phyloP scores from a whole-genome alignment of 2,329 filamentous ascomycete species.

The Verruconis gallopava region DNA sequence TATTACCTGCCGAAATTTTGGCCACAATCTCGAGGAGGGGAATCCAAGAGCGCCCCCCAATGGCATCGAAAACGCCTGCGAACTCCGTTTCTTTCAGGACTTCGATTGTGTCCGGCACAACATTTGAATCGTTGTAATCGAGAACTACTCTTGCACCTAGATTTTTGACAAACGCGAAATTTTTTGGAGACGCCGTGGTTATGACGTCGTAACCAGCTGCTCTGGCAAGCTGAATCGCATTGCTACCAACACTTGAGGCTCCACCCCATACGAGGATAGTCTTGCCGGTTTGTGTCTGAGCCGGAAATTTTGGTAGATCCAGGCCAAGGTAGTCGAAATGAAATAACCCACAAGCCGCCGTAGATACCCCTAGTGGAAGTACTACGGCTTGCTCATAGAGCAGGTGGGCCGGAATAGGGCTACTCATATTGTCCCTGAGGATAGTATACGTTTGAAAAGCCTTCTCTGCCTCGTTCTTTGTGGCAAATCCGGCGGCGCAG shows the following conservation, averaged over 20 bases:
- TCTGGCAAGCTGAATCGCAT: slow-evolving; percentile 18
- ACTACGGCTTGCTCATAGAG: background rate
- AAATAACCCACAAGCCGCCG: background rate
- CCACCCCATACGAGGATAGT: slow-evolving; percentile 25
- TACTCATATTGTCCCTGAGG: background rate
- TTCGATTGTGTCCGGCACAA: background rate
- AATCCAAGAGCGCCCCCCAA: too few species aligned
- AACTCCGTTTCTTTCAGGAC: background rate
- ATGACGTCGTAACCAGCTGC: slow-evolving; percentile 22
- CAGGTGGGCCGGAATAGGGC: background rate
- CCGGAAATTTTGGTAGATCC: slow-evolving; percentile 13
- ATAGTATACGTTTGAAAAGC: too few species aligned
- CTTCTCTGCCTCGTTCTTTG: background rate
- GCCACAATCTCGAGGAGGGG: too few species aligned
- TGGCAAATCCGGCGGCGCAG: background rate
- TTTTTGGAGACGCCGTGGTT: slow-evolving; percentile 21
- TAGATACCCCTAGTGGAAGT: background rate
- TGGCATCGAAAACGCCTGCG: background rate
- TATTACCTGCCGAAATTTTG: too few species aligned
- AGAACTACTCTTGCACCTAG: background rate
- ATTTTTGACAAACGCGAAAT: slow-evolving; percentile 18
- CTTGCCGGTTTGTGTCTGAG: too few species aligned
- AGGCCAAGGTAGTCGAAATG: background rate
- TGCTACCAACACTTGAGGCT: slow-evolving; percentile 18
- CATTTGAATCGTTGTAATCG: slow-evolving; percentile 9